Conservation (phyloP, 306 rosid genomes). For the Echinosophora koreensis region DNA sequence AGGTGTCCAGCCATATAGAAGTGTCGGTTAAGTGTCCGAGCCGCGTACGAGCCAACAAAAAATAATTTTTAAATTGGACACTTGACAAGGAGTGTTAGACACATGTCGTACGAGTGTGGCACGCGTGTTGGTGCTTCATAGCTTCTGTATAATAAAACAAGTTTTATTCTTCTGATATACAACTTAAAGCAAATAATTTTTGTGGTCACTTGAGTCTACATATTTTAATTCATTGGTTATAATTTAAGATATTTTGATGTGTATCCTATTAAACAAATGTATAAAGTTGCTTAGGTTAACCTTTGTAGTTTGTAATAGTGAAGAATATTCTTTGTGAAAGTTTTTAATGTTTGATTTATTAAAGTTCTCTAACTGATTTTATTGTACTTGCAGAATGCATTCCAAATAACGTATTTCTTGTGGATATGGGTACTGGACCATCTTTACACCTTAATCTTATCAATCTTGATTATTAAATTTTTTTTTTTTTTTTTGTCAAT, state of each 20-base stretch:
- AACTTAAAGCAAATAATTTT: neutral
- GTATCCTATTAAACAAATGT: no score
- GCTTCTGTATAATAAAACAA: neutral
- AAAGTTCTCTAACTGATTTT: conserved; percentile 33
- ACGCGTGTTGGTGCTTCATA: no score
- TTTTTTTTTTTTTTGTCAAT: neutral
- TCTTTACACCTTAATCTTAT: conserved; percentile 16
- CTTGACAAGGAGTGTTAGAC: no score
- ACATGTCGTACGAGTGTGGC: no score
- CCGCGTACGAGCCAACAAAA: no score
- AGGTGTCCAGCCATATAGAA: no score
- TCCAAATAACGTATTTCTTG: conserved; percentile 88
- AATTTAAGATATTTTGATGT: neutral
- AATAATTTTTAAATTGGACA: no score
- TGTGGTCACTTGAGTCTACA: neutral
- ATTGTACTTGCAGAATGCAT: conserved; percentile 82
- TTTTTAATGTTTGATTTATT: conserved; percentile 18
- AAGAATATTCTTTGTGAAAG: no score
- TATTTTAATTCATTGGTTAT: neutral
- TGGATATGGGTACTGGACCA: conserved; percentile 83
- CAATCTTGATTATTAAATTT: neutral
- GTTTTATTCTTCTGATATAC: conserved; percentile 45
- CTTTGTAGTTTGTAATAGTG: no score
- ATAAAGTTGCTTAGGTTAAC: no score
- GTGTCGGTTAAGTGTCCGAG: no score